Evolutionary conservation across 2,329 filamentous ascomycete species (phyloP), one percentile per base, ranked within the genome.

Genomic region (Cadophora malorum): DNA sequence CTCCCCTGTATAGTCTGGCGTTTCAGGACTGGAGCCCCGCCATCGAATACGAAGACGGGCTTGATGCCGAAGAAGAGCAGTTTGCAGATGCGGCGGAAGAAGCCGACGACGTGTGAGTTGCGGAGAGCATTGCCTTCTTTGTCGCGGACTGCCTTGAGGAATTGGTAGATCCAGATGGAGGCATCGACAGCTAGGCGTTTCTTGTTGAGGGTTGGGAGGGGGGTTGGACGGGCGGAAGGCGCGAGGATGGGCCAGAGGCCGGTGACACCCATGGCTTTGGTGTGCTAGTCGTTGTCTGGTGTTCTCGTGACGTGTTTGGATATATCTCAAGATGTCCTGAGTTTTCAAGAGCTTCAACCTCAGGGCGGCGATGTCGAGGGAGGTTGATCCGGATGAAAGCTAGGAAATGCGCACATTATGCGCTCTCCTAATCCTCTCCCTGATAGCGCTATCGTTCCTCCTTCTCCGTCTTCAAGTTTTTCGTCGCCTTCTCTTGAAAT

Each of bases 141-240:
- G 81, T 99, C 96, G 75, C 96, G 94, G 12, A 99, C 96, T 10
- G 96, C 96, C 82, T 99, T 99, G 75, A 99, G 88, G 77, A 99
- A 99, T 78, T 99, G 96, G 84, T 99, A 99, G 75, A 99, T 98
- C 96, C 96, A 99, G 78, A 99, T 99, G 14, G 94, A 97, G 67
- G 96, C 96, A 81, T 99, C 96, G 73, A 99, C 93, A 58, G 96
- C 96, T 61, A 99, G 91, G 19, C 96, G 93, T 81, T 97, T 97
- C 74, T 92, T 93, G 79, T 98, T 98, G 69, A 99, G 89, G 16
- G 95, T 97, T 75, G 96, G 94, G 75, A 99, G 91, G 80, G 97
- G 97, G 71, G 96, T 97, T 23, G 96, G 96, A 47, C 96, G 91
- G 59, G 96, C 96, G 78, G 94, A 97, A 56, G 96, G 96, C 81